Conservation (phyloP, 495 filamentous ascomycete species). For the Hypoxylon trugodes region DNA sequence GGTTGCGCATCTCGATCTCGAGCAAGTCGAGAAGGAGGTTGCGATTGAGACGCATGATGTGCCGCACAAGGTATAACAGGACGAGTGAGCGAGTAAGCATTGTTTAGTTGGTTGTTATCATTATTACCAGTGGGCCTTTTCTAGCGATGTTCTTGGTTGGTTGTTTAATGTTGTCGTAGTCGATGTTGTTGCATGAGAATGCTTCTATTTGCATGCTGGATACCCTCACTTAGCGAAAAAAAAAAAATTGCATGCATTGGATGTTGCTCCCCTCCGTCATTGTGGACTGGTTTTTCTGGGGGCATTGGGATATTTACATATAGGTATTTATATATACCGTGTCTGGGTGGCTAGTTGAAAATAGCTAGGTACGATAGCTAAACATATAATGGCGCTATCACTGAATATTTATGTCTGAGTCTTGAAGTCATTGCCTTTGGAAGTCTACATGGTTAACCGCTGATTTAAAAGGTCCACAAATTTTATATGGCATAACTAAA, state of each 20-base stretch:
- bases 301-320: conserved; percentile 17
- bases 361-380: conserved; percentile 6
- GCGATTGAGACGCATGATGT: conserved; percentile 45
- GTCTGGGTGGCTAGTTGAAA: conserved; percentile 14
- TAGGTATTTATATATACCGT: background rate
- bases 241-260: conserved; percentile 36
- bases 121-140: conserved; percentile 3
- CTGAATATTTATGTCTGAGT: background rate
- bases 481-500: background rate
- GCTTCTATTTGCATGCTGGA: conserved; percentile 22
- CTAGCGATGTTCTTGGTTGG: conserved; percentile 12
- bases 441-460: background rate
- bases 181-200: conserved; percentile 23
- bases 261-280: conserved; percentile 17
- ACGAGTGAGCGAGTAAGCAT: background rate
- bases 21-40: conserved; percentile 49
- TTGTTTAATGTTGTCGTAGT: conserved; percentile 16
- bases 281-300: conserved; percentile 15
- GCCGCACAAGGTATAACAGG: conserved; percentile 33
- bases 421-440: background rate
- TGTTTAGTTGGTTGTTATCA: background rate
- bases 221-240: conserved; percentile 37
- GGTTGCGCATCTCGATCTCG: conserved; percentile 52
- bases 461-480: conserved; percentile 14
- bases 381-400: conserved; percentile 30